These are phyloP conservation scores for Scutellaria barbata DNA, from an alignment of 257 asterid genomes.

Conservation along the genomic window DNA sequence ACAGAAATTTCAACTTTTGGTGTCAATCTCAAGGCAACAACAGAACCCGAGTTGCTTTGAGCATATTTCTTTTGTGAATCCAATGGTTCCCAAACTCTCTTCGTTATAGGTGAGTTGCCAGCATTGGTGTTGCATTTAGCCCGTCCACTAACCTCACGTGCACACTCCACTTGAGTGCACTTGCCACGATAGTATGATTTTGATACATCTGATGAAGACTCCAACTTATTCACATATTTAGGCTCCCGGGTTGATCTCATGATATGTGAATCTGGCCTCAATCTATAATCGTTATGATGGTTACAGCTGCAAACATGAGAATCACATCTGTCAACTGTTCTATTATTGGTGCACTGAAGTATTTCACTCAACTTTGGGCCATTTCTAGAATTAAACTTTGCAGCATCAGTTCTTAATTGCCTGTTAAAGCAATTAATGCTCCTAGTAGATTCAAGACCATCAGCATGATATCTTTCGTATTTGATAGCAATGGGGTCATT, in stretches of 20 bases:
- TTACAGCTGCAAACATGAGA: constrained; percentile 69
- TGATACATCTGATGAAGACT: constrained; percentile 58
- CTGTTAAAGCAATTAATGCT: constrained; percentile 50
- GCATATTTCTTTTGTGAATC: constrained; percentile 74
- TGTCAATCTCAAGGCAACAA: constrained; percentile 61
- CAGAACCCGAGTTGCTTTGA: constrained; percentile 72
- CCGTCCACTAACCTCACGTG: constrained; percentile 59
- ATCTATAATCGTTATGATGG: constrained; percentile 61
- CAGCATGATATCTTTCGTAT: constrained; percentile 63
- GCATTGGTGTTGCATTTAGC: constrained; percentile 56
- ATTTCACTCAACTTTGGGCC: constrained; percentile 61
- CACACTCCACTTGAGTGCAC: constrained; percentile 53
- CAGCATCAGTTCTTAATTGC: constrained; percentile 50
- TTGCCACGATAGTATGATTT: constrained; percentile 67
- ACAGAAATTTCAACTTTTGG: constrained; percentile 55
- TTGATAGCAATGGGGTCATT: constrained; percentile 48
- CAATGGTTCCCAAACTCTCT: constrained; percentile 97
- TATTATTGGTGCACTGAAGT: constrained; percentile 51
- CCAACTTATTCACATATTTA: constrained; percentile 52
- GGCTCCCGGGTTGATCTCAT: constrained; percentile 54
- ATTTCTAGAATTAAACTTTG: constrained; percentile 62
- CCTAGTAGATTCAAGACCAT: constrained; percentile 61
- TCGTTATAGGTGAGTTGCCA: constrained; percentile 51
- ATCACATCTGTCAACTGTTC: constrained; percentile 58
- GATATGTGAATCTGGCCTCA: constrained; percentile 55